phyloP scores from a whole-genome alignment of 2,329 filamentous ascomycete species.

The Epichloe uncinata region DNA sequence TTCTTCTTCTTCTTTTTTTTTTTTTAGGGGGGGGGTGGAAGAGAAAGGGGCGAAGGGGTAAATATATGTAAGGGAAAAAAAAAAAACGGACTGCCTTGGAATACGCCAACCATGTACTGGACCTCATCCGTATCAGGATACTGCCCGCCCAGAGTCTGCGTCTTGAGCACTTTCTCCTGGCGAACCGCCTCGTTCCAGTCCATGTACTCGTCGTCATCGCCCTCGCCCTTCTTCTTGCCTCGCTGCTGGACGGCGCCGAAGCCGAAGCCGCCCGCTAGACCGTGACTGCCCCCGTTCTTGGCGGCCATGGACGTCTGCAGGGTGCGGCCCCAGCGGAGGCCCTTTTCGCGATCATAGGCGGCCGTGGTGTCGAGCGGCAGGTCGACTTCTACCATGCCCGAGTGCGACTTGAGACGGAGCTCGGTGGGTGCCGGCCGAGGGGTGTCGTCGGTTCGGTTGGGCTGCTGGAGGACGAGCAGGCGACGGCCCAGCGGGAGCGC shows the following conservation, averaged over 20 bases:
- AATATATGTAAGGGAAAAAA: too few species aligned
- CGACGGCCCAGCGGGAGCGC: constrained; percentile 46
- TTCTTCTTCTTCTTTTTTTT: neutral
- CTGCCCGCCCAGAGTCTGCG: constrained; percentile 77
- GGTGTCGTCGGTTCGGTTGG: constrained; percentile 54
- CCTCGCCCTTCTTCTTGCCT: constrained; percentile 25
- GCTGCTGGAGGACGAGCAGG: constrained; percentile 78
- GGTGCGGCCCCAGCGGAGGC: constrained; percentile 68
- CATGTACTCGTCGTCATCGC: constrained; percentile 33
- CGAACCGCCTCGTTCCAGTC: constrained; percentile 57
- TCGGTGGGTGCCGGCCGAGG: constrained; percentile 44
- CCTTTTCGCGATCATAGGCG: constrained; percentile 76
- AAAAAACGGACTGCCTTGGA: constrained; percentile 65
- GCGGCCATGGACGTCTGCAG: constrained; percentile 46
- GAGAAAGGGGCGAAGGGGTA: neutral
- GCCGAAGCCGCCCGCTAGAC: constrained; percentile 61
- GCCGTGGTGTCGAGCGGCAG: constrained; percentile 60
- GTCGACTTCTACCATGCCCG: constrained; percentile 84
- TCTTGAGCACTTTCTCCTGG: constrained; percentile 59
- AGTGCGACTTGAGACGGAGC: constrained; percentile 67
- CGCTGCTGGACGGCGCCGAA: constrained; percentile 36
- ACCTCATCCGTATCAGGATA: constrained; percentile 55
- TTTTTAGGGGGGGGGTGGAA: constrained; percentile 7
- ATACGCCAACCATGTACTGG: constrained; percentile 88
- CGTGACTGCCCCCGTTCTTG: constrained; percentile 52